Conservation (phyloP, 345 rosid genomes). For the Populus tremula region DNA sequence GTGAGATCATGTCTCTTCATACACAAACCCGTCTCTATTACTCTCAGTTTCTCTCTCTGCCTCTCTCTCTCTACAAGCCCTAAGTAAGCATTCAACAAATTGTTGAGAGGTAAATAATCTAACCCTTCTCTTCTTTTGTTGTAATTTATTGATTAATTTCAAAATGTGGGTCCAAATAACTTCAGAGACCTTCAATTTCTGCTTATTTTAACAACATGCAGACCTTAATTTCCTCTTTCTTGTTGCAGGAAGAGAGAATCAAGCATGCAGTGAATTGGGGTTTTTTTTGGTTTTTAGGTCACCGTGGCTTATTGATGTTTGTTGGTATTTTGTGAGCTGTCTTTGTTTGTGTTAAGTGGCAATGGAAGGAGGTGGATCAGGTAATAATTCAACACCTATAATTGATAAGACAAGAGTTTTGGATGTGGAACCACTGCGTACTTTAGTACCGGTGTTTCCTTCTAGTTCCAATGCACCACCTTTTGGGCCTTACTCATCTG, state of each 20-base stretch:
- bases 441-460: constrained; percentile 59
- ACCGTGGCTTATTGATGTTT: neutral
- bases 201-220: neutral
- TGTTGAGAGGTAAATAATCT: neutral
- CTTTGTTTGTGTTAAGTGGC: neutral
- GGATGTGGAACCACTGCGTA: constrained; percentile 77
- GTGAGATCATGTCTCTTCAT: neutral
- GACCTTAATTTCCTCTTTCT: neutral
- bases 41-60: neutral
- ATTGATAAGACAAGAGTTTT: constrained; percentile 61
- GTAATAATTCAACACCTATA: constrained; percentile 22
- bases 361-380: constrained; percentile 55
- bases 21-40: neutral
- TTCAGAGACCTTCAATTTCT: neutral
- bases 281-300: neutral
- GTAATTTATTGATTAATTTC: constrained; percentile 2
- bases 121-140: neutral
- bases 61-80: neutral
- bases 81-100: neutral
- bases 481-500: constrained; percentile 58
- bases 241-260: neutral
- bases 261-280: neutral
- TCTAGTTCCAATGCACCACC: constrained; percentile 45
- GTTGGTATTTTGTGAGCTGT: neutral
- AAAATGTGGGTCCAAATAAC: neutral